A percentile compares a stretch with the other conserved stretches of the same genome.
Conservation (phyloP, 768 basidiomycete genomes). For the Terana coerulea region DNA sequence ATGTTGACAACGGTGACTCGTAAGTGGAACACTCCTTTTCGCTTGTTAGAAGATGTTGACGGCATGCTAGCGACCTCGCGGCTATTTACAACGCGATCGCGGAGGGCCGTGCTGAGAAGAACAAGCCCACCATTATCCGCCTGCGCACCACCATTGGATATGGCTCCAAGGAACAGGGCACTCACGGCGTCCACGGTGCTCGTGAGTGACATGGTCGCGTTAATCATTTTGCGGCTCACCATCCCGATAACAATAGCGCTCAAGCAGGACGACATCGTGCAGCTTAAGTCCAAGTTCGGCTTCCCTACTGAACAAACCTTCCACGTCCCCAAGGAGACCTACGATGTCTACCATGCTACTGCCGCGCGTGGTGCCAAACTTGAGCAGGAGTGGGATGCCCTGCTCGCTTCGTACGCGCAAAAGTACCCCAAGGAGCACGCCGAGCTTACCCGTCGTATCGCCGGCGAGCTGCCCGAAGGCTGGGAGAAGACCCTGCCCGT, state of each 20-base stretch:
- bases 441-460: constrained; percentile 81
- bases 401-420: constrained; percentile 64
- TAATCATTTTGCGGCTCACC: background rate
- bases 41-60: constrained; percentile 9
- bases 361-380: constrained; percentile 70
- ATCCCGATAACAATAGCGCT: constrained; percentile 49
- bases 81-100: constrained; percentile 77
- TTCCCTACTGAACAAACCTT: constrained; percentile 79
- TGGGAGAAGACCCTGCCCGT: constrained; percentile 87
- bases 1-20: constrained; percentile 77
- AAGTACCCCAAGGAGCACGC: constrained; percentile 83
- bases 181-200: constrained; percentile 91
- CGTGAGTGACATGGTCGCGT: constrained; percentile 52
- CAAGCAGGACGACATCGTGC: constrained; percentile 85
- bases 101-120: constrained; percentile 69
- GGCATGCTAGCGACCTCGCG: constrained; percentile 59
- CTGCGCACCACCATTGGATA: constrained; percentile 90
- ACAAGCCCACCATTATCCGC: constrained; percentile 84
- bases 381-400: constrained; percentile 70
- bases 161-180: constrained; percentile 90
- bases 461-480: constrained; percentile 75
- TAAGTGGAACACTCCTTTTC: constrained; percentile 29
- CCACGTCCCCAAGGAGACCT: constrained; percentile 69
- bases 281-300: constrained; percentile 80
- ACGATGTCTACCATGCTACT: constrained; percentile 61